A percentile compares a stretch with the other conserved stretches of the same genome.
Conservation (phyloP, 2,329 filamentous ascomycete genomes). For the Colletotrichum euphorbiae region DNA sequence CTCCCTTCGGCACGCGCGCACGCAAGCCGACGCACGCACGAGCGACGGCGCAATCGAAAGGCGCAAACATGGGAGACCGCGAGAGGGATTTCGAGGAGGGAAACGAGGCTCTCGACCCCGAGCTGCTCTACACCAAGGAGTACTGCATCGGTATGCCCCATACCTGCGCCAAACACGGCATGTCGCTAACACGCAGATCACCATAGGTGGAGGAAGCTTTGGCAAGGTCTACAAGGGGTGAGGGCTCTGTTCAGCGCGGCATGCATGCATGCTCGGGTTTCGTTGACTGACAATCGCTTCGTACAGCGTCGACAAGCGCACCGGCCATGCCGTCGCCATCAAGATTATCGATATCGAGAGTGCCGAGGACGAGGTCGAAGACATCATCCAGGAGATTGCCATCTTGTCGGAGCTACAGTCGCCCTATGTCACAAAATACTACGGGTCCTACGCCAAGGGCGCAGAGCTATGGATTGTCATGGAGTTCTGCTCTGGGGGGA, state of each 20-base stretch:
- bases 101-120: constrained; percentile 79
- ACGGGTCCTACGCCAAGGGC: constrained; percentile 95
- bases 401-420: constrained; percentile 97
- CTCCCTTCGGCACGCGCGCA: neutral
- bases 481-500: constrained; percentile 98
- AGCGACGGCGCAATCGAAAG: constrained; percentile 8
- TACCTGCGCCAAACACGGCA: constrained; percentile 10
- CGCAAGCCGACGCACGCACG: neutral
- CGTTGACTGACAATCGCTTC: constrained; percentile 26
- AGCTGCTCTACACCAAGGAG: constrained; percentile 92
- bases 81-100: constrained; percentile 59
- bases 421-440: constrained; percentile 96
- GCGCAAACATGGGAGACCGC: constrained; percentile 59
- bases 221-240: constrained; percentile 99
- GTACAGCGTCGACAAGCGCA: constrained; percentile 86
- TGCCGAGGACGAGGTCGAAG: constrained; percentile 98
- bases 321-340: constrained; percentile 94
- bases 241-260: neutral
- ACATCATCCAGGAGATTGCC: constrained; percentile 98
- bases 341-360: constrained; percentile 99
- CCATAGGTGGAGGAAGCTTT: constrained; percentile 90
- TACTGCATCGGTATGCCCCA: constrained; percentile 79
- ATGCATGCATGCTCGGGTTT: neutral
- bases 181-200: constrained; percentile 31
- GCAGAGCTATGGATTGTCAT: constrained; percentile 99